Evolutionary conservation across 1,139 yeast genomes (phyloP).

Genomic region (Suhomyces kunorum): DNA sequence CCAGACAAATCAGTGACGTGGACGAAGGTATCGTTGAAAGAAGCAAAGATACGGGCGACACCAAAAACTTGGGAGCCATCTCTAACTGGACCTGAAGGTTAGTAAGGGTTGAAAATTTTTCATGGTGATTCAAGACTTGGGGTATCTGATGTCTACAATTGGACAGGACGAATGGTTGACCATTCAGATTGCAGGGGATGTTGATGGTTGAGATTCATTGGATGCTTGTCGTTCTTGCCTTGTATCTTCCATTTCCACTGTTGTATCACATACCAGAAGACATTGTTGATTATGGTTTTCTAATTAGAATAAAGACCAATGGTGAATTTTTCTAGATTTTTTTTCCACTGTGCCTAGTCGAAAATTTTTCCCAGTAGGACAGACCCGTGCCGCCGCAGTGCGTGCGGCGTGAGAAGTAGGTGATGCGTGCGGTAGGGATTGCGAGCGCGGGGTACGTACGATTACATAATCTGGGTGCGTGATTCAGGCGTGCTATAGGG

Average conservation of each 20-base stretch:
- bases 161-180: not conserved
- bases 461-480: not conserved
- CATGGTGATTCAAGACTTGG: not conserved
- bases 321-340: conserved; percentile 17
- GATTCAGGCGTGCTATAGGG: not conserved
- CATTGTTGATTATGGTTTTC: conserved; percentile 27
- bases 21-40: conserved; percentile 99
- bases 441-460: not conserved
- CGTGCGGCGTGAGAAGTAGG: conserved; percentile 9
- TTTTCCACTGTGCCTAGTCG: conserved; percentile 15
- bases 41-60: conserved; percentile 99
- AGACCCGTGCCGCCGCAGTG: conserved; percentile 9
- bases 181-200: not conserved
- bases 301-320: conserved; percentile 19
- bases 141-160: not conserved
- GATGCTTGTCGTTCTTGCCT: not conserved
- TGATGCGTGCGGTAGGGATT: not conserved
- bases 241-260: not conserved
- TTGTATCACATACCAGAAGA: conserved; percentile 23
- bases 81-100: conserved; percentile 72
- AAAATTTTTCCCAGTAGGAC: conserved; percentile 14
- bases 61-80: conserved; percentile 99
- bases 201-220: not conserved
- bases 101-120: conserved; percentile 17
- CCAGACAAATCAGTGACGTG: conserved; percentile 99